Conservation (phyloP, 2,329 filamentous ascomycete species). For the Cordyceps cateniannulata region DNA sequence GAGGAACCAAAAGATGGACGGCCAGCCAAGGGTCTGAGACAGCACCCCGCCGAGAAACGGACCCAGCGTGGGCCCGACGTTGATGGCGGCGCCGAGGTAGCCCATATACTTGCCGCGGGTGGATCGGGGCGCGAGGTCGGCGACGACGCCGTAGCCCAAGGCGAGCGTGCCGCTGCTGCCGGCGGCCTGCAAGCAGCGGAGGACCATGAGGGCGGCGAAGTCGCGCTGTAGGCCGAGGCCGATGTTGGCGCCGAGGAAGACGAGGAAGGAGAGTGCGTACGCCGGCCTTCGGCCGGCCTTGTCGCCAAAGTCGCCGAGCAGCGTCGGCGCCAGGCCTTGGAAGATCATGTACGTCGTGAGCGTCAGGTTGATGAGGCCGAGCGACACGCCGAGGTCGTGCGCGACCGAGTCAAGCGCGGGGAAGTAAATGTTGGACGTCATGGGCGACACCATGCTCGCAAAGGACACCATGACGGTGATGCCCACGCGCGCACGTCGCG, state of each 20-base stretch:
- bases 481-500: slow-evolving; percentile 30
- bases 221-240: slow-evolving; percentile 52
- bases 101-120: slow-evolving; percentile 71
- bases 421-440: slow-evolving; percentile 54
- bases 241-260: slow-evolving; percentile 54
- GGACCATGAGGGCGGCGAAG: slow-evolving; percentile 51
- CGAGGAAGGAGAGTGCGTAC: slow-evolving; percentile 49
- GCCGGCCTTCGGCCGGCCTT: slow-evolving; percentile 54
- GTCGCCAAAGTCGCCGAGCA: slow-evolving; percentile 58
- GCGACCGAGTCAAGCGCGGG: slow-evolving; percentile 36
- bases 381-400: slow-evolving; percentile 31
- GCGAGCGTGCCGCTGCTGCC: slow-evolving; percentile 66
- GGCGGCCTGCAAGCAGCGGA: slow-evolving; percentile 56
- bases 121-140: slow-evolving; percentile 61
- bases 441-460: slow-evolving; percentile 49
- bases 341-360: slow-evolving; percentile 58
- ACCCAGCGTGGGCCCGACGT: slow-evolving; percentile 48
- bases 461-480: slow-evolving; percentile 47
- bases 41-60: slow-evolving; percentile 61
- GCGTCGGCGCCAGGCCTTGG: slow-evolving; percentile 53
- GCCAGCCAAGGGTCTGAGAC: slow-evolving; percentile 58
- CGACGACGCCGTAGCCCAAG: slow-evolving; percentile 63
- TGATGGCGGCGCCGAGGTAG: slow-evolving; percentile 52
- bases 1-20: slow-evolving; percentile 65
- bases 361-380: slow-evolving; percentile 40